A percentile compares a stretch with the other conserved stretches of the same genome.
phyloP scores from a whole-genome alignment of 2,329 filamentous ascomycete genomes.

The Cryphonectria nitschkei region DNA sequence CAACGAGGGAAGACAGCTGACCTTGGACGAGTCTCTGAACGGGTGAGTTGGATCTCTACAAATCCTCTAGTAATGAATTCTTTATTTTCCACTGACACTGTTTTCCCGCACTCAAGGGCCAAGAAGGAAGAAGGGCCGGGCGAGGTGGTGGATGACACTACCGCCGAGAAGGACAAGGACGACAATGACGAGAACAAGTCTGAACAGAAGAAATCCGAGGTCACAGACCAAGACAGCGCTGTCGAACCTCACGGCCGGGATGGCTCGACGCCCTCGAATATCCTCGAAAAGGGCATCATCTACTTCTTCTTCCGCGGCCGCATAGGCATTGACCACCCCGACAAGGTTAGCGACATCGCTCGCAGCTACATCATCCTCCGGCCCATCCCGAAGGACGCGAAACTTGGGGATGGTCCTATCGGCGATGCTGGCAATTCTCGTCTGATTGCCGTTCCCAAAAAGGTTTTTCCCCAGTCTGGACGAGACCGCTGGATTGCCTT shows the following conservation, averaged over 20 bases:
- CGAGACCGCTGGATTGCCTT: slow-evolving; percentile 78
- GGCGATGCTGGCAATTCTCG: slow-evolving; percentile 64
- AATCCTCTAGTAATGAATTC: background rate
- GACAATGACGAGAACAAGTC: slow-evolving; percentile 31
- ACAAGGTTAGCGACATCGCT: slow-evolving; percentile 71
- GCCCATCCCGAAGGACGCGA: slow-evolving; percentile 71
- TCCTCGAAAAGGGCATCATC: slow-evolving; percentile 86
- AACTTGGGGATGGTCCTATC: slow-evolving; percentile 58
- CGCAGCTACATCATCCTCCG: slow-evolving; percentile 80
- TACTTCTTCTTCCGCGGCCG: slow-evolving; percentile 89
- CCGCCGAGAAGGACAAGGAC: background rate
- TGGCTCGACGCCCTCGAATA: slow-evolving; percentile 48
- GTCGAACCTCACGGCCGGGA: slow-evolving; percentile 40
- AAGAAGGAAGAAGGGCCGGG: slow-evolving; percentile 30
- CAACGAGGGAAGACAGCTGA: slow-evolving; percentile 16
- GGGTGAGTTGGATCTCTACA: slow-evolving; percentile 1
- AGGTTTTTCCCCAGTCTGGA: slow-evolving; percentile 71
- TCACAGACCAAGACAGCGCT: slow-evolving; percentile 26
- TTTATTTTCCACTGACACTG: background rate
- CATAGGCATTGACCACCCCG: slow-evolving; percentile 72
- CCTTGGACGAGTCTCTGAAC: slow-evolving; percentile 22
- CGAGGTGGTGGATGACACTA: slow-evolving; percentile 33
- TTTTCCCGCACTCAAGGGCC: background rate
- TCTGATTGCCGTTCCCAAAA: slow-evolving; percentile 81
- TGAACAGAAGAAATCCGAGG: slow-evolving; percentile 24